These are phyloP conservation scores for Parafenestella ontariensis DNA, from an alignment of 2,329 filamentous ascomycete species.

Conservation along the genomic window DNA sequence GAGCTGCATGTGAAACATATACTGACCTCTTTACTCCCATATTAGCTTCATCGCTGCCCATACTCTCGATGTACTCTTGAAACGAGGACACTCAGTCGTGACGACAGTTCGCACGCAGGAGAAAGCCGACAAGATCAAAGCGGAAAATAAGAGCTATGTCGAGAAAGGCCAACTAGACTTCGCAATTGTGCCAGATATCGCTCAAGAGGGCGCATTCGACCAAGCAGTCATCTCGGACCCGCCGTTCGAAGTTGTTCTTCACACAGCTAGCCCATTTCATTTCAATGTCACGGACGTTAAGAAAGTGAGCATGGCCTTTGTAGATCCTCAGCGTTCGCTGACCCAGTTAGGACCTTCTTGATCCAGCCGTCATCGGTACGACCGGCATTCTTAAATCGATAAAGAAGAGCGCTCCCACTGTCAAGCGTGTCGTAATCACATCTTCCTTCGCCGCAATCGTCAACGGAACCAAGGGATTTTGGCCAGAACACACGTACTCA, in stretches of 20 bases:
- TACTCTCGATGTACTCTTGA: slow-evolving; percentile 65
- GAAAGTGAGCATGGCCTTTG: slow-evolving; percentile 51
- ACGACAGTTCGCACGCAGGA: slow-evolving; percentile 68
- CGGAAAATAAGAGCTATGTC: slow-evolving; percentile 57
- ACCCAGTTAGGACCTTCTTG: slow-evolving; percentile 56
- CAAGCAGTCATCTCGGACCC: slow-evolving; percentile 66
- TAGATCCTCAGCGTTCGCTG: neutral
- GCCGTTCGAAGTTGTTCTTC: slow-evolving; percentile 71
- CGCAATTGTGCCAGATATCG: slow-evolving; percentile 75
- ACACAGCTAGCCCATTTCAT: slow-evolving; percentile 67
- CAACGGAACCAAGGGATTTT: slow-evolving; percentile 60
- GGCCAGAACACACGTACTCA: slow-evolving; percentile 59
- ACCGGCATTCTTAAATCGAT: slow-evolving; percentile 68
- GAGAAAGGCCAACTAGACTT: slow-evolving; percentile 67
- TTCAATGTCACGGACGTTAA: slow-evolving; percentile 76
- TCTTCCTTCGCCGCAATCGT: slow-evolving; percentile 73
- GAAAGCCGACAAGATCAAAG: slow-evolving; percentile 67
- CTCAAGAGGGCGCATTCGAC: slow-evolving; percentile 71
- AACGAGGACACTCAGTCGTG: slow-evolving; percentile 65
- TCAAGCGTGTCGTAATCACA: slow-evolving; percentile 76
- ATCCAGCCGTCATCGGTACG: slow-evolving; percentile 69
- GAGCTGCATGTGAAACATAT: no score
- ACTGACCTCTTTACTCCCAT: no score
- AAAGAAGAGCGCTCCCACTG: slow-evolving; percentile 66
- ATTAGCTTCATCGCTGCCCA: slow-evolving; percentile 72